Evolutionary conservation across 495 filamentous ascomycete species (phyloP).

Genomic region (Polyplosphaeria fusca): DNA sequence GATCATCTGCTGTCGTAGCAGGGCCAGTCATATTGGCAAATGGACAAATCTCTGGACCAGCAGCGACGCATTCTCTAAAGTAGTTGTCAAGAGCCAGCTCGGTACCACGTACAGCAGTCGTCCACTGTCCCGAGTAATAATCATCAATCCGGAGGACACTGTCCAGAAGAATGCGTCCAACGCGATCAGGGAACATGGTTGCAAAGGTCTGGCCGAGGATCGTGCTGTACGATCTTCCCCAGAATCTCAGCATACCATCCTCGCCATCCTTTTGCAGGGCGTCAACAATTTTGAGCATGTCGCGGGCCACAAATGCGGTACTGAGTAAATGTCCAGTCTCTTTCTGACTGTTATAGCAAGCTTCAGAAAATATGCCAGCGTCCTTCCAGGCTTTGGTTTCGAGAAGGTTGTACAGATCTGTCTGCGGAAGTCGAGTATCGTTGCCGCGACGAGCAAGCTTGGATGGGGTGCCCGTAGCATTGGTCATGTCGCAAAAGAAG

Average conservation of each 20-base stretch:
- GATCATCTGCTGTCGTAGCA: not conserved
- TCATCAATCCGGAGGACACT: constrained; percentile 48
- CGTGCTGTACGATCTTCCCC: constrained; percentile 35
- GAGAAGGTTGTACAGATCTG: too few species aligned
- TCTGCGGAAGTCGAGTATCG: too few species aligned
- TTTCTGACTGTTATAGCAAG: not conserved
- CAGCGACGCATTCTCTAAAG: constrained; percentile 10
- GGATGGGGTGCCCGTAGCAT: too few species aligned
- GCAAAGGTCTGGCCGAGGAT: constrained; percentile 46
- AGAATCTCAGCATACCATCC: constrained; percentile 35
- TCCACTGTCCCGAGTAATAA: not conserved
- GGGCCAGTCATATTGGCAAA: constrained; percentile 12
- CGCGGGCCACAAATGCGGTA: constrained; percentile 47
- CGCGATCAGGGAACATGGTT: constrained; percentile 51
- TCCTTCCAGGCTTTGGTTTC: too few species aligned
- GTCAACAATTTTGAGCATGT: constrained; percentile 51
- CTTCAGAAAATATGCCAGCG: too few species aligned
- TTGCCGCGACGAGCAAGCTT: too few species aligned
- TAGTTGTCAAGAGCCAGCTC: constrained; percentile 2
- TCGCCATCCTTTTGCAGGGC: constrained; percentile 43
- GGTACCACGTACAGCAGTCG: not conserved
- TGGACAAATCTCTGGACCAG: constrained; percentile 15
- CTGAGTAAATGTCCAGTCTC: constrained; percentile 41
- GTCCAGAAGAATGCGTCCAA: constrained; percentile 51
- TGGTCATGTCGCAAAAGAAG: too few species aligned